Percentiles rank a stretch among this genome's conserved stretches.
phyloP scores from a whole-genome alignment of 805 yeast species.

The Schwanniomyces polymorphus region DNA sequence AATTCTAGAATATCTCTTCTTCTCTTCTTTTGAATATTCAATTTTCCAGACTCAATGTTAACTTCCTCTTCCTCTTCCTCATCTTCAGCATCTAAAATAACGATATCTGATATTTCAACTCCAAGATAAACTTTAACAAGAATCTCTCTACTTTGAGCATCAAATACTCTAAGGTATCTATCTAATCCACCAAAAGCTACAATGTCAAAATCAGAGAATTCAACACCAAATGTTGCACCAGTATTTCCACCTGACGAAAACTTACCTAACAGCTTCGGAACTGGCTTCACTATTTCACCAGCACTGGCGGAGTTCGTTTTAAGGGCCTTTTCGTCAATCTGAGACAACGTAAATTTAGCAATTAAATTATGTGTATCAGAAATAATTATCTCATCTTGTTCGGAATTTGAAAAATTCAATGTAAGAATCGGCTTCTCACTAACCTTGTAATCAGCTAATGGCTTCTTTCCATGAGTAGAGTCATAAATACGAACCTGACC shows the following conservation, averaged over 20 bases:
- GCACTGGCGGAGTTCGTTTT: conserved; percentile 42
- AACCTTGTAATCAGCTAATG: conserved; percentile 55
- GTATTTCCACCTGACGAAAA: conserved; percentile 50
- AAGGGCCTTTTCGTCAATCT: conserved; percentile 35
- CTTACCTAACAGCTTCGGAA: conserved; percentile 63
- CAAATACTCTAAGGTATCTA: conserved; percentile 78
- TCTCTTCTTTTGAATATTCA: conserved; percentile 16
- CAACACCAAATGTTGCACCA: conserved; percentile 76
- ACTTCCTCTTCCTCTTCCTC: conserved; percentile 25
- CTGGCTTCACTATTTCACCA: conserved; percentile 44
- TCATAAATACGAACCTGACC: conserved; percentile 80
- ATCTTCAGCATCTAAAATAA: conserved; percentile 50
- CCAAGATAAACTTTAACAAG: conserved; percentile 76
- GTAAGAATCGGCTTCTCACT: conserved; percentile 55
- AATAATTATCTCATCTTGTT: conserved; percentile 51
- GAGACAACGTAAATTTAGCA: conserved; percentile 46
- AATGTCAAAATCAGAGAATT: conserved; percentile 40
- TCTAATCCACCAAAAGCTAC: conserved; percentile 84
- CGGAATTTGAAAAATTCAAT: conserved; percentile 31
- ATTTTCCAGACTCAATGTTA: conserved; percentile 7
- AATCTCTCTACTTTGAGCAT: conserved; percentile 55
- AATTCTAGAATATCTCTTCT: conserved; percentile 16
- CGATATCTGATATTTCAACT: conserved; percentile 59
- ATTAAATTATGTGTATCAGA: conserved; percentile 72
- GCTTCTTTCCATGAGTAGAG: conserved; percentile 66